These are phyloP conservation scores for Trichoderma gamsii DNA, from an alignment of 495 filamentous ascomycete genomes.

Conservation along the genomic window DNA sequence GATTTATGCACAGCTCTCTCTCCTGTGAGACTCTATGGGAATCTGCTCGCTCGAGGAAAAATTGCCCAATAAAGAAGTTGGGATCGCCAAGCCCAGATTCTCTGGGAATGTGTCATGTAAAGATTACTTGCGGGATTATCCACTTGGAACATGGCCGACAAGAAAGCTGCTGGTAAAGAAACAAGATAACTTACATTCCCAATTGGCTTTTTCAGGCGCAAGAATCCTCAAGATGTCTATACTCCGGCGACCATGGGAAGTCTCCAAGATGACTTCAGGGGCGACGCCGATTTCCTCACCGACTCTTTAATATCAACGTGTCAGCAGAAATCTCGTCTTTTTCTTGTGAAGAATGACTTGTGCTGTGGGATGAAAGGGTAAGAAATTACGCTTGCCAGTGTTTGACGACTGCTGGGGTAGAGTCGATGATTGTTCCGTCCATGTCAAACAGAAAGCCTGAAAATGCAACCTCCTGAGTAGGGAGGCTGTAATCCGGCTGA, in stretches of 20 bases:
- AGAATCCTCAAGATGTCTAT: slow-evolving; percentile 75
- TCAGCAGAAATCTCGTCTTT: slow-evolving; percentile 16
- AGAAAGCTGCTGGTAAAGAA: slow-evolving; percentile 15
- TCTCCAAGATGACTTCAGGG: slow-evolving; percentile 72
- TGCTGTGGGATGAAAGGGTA: slow-evolving; percentile 9
- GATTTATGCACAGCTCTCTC: not conserved
- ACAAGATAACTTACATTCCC: slow-evolving; percentile 65
- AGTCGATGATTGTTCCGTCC: slow-evolving; percentile 81
- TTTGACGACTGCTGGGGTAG: slow-evolving; percentile 77
- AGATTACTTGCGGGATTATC: not conserved
- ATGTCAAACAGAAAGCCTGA: slow-evolving; percentile 86
- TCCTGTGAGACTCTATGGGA: too few relatives aligned
- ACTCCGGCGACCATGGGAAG: slow-evolving; percentile 79
- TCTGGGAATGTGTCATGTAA: not conserved
- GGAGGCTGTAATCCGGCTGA: slow-evolving; percentile 46
- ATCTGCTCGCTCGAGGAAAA: too few relatives aligned
- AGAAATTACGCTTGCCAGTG: slow-evolving; percentile 73
- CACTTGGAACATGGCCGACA: not conserved
- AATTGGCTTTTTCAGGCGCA: slow-evolving; percentile 74
- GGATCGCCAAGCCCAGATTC: too few relatives aligned
- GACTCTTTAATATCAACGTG: slow-evolving; percentile 49
- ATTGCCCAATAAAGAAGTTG: not conserved
- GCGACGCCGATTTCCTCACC: slow-evolving; percentile 77
- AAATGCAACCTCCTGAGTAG: slow-evolving; percentile 56
- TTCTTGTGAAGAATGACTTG: not conserved